Conservation (phyloP, 2,329 filamentous ascomycete genomes). For the Calonectria pseudoreteaudii region DNA sequence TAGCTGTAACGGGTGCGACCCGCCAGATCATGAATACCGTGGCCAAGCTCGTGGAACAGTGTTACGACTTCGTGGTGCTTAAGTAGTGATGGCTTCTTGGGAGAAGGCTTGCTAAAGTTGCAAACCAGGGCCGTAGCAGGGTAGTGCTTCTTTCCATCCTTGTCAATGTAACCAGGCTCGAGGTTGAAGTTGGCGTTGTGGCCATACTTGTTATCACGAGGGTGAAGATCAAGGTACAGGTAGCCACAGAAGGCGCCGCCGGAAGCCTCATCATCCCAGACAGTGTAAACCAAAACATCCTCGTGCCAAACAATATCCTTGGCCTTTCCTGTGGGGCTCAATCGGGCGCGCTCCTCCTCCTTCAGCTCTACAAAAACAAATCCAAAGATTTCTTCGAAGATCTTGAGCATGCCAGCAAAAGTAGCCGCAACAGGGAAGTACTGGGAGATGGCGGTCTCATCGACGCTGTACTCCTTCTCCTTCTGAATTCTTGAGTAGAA, state of each 20-base stretch:
- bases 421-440: slow-evolving; percentile 84
- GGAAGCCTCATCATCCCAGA: slow-evolving; percentile 81
- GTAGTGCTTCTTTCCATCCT: slow-evolving; percentile 78
- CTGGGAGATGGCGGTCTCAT: slow-evolving; percentile 83
- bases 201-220: slow-evolving; percentile 84
- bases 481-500: slow-evolving; percentile 86
- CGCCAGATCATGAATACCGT: slow-evolving; percentile 78
- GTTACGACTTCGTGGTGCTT: slow-evolving; percentile 88
- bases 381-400: slow-evolving; percentile 86
- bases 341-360: slow-evolving; percentile 71
- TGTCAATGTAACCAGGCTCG: slow-evolving; percentile 75
- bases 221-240: slow-evolving; percentile 85
- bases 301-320: slow-evolving; percentile 84
- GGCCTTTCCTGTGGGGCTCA: slow-evolving; percentile 76
- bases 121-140: slow-evolving; percentile 85
- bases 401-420: slow-evolving; percentile 81
- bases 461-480: slow-evolving; percentile 82
- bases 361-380: slow-evolving; percentile 81
- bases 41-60: slow-evolving; percentile 82
- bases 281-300: slow-evolving; percentile 84
- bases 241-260: slow-evolving; percentile 83
- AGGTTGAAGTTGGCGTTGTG: slow-evolving; percentile 89
- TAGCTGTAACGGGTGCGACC: slow-evolving; percentile 71
- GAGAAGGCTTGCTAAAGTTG: slow-evolving; percentile 86
- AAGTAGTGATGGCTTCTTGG: slow-evolving; percentile 80